Percentiles rank a stretch among this genome's conserved stretches.
Evolutionary conservation across 108 stramenopile genomes (phyloP).

Genomic region (Discostella pseudostelligera): DNA sequence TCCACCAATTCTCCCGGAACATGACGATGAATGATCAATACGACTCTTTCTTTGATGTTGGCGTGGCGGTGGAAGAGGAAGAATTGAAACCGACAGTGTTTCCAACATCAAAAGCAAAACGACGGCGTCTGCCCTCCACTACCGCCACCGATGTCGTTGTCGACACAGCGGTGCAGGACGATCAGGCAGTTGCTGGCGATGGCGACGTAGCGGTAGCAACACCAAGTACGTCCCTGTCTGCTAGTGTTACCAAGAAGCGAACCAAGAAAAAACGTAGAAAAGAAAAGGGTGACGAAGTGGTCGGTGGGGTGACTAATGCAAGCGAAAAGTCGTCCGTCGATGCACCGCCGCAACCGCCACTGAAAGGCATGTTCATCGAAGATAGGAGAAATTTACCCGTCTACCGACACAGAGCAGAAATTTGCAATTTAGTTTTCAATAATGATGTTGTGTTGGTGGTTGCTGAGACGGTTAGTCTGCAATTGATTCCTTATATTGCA

Average conservation of each 20-base stretch:
- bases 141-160: slow-evolving; percentile 2
- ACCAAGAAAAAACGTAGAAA: slow-evolving; percentile 25
- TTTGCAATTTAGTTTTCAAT: slow-evolving; percentile 45
- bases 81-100: neutral
- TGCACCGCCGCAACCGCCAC: slow-evolving; percentile 40
- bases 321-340: slow-evolving; percentile 41
- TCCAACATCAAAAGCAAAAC: slow-evolving; percentile 14
- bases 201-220: neutral
- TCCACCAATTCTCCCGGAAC: no score
- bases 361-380: slow-evolving; percentile 49
- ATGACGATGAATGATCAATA: slow-evolving; percentile 10
- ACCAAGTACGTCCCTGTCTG: slow-evolving; percentile 2
- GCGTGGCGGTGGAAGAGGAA: slow-evolving; percentile 25
- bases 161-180: neutral
- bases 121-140: neutral
- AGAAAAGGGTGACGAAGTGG: slow-evolving; percentile 13
- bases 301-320: slow-evolving; percentile 3
- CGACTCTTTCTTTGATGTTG: slow-evolving; percentile 24
- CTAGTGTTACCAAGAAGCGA: neutral
- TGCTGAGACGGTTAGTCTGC: slow-evolving; percentile 59
- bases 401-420: slow-evolving; percentile 55
- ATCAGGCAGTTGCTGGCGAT: neutral
- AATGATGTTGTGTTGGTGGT: slow-evolving; percentile 70
- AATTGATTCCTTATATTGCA: neutral
- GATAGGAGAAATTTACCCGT: slow-evolving; percentile 61